phyloP scores from a whole-genome alignment of 208 protist genomes.

The Vickermania ingenoplastis region DNA sequence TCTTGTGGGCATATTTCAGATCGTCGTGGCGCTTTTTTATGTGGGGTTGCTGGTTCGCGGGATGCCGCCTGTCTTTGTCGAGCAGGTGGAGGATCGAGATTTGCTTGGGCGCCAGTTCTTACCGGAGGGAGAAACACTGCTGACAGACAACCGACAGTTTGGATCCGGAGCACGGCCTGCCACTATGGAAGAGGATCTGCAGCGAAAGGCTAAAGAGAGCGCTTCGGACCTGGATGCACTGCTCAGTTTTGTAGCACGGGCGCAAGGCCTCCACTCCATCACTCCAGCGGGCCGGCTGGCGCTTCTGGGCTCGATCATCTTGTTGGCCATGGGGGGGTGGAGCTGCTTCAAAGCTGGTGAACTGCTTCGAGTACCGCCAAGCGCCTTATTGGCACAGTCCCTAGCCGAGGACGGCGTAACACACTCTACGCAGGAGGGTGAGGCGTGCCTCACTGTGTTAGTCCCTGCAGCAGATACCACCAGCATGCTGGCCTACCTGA shows the following conservation, averaged over 20 bases:
- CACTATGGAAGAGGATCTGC: neutral
- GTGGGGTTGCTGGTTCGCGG: slow-evolving; percentile 26
- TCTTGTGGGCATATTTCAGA: slow-evolving; percentile 42
- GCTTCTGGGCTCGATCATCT: slow-evolving; percentile 12
- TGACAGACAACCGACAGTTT: neutral
- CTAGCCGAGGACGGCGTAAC: neutral
- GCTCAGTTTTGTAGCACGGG: neutral
- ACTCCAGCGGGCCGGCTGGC: neutral
- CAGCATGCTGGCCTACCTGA: neutral
- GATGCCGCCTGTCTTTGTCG: slow-evolving; percentile 28
- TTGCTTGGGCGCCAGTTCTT: neutral
- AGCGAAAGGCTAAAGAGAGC: neutral
- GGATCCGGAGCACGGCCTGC: neutral
- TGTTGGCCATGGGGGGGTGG: slow-evolving; percentile 18
- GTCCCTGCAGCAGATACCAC: neutral
- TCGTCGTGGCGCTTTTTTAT: slow-evolving; percentile 44
- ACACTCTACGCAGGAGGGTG: neutral
- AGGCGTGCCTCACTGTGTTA: neutral
- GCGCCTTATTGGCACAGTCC: neutral
- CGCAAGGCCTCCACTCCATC: neutral
- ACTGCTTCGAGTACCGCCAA: slow-evolving; percentile 14
- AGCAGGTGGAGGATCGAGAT: slow-evolving; percentile 10
- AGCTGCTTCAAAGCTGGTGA: slow-evolving; percentile 13
- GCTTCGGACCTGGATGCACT: neutral
- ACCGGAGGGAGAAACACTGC: neutral